Base-by-base conservation (phyloP, 805 yeast genomes). In the Metahyphopichia silvanorum region DNA sequence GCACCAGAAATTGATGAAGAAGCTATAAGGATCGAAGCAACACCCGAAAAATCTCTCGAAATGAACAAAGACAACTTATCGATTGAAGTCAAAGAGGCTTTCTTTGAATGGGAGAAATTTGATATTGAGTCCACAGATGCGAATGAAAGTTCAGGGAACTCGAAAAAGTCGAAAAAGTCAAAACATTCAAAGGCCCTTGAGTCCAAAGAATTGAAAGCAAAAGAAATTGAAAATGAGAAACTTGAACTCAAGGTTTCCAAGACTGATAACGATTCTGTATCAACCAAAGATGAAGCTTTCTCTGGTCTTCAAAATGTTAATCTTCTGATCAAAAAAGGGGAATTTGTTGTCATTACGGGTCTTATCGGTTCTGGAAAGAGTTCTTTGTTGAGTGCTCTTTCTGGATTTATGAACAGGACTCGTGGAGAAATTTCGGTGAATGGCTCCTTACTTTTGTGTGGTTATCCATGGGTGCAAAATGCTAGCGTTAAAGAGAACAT, bases 1-100 rank as follows among this genome's bases (percentile, higher is more conserved):
- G 56, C 76, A 11, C 49, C 52, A 6, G 77, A 70, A 40, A 55
- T 58, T 4, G 67, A 64, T 17, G 58, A 55, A 2, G 64, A 56
- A 25, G 65, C 59, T 19, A 43, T 41, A 16, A 33, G 34, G 11
- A 51, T 54, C 15, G 52, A 47, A 6, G 66, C 65, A 13, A 21
- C 47, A 12, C 46, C 46, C 2, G 57, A 55, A 15, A 21, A 34
- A 18, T 31, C 28, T 25, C 25, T 11, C 5, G 33, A 37, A 16
- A 63, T 61, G 67, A 50, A 55, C 5, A 28, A 44, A 4, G 39
- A 48, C 1, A 33, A 44, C 21, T n/a, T 41, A 5, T 45, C 66
- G 7, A 43, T 58, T 21, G 40, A 39, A 29, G 37, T 57, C 13
- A 28, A 32, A 0, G 27, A 53, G 34, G 63, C 59, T 8, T 20